Evolutionary conservation across 768 basidiomycete genomes (phyloP).

Genomic region (Suillus occidentalis): DNA sequence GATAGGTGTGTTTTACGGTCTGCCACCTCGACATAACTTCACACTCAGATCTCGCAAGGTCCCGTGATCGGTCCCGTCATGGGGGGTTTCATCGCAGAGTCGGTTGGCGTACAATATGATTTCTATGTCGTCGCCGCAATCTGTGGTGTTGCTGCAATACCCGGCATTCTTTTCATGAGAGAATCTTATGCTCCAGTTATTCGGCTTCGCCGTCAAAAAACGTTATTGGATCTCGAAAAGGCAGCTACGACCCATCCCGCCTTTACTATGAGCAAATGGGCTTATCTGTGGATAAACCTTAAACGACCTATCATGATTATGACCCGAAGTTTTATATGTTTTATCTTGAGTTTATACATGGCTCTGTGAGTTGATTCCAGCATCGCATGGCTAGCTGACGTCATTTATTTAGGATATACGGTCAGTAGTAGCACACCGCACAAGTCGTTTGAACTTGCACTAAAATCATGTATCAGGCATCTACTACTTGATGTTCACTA

Average conservation of each 20-base stretch:
- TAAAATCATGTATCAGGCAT: constrained; percentile 23
- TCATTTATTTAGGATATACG: constrained; percentile 47
- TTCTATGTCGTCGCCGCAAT: neutral
- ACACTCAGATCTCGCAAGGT: constrained; percentile 15
- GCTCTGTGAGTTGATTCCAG: constrained; percentile 51
- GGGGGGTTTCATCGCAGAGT: neutral
- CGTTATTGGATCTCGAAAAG: constrained; percentile 46
- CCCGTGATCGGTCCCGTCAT: constrained; percentile 65
- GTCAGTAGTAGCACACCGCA: constrained; percentile 34
- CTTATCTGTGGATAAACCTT: constrained; percentile 61
- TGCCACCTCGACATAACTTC: neutral
- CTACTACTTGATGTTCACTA: constrained; percentile 72
- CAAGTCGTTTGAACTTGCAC: neutral
- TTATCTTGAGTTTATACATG: constrained; percentile 71
- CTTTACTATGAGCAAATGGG: constrained; percentile 29
- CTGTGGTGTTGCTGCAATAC: neutral
- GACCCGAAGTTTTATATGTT: constrained; percentile 63
- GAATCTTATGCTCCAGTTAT: neutral
- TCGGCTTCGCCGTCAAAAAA: constrained; percentile 18
- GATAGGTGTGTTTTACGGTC: constrained; percentile 38
- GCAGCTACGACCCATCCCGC: constrained; percentile 30
- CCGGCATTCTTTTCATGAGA: neutral
- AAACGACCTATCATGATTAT: constrained; percentile 61
- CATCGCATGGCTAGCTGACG: neutral
- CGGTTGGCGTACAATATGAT: neutral